Percentiles rank a stretch among this genome's conserved stretches.
Conservation (phyloP, 2,329 filamentous ascomycete species). For the Penicillium sp. region DNA sequence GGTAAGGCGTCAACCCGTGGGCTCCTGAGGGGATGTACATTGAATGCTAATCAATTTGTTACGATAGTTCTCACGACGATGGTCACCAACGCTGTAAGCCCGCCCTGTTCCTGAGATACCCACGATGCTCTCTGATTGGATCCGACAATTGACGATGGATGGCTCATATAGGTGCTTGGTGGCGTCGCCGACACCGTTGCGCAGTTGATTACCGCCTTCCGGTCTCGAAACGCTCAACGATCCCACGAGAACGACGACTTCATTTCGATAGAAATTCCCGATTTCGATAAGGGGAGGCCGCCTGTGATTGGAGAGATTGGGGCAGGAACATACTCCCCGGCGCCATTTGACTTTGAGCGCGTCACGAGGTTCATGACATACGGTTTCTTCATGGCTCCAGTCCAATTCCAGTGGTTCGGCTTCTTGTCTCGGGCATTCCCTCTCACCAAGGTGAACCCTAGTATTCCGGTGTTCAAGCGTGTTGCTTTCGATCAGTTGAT, state of each 20-base stretch:
- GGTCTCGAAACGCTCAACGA: conserved; percentile 64
- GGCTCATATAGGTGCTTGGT: conserved; percentile 69
- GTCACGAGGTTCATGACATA: conserved; percentile 96
- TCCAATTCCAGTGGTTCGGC: conserved; percentile 95
- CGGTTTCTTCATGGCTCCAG: conserved; percentile 91
- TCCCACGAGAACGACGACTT: conserved; percentile 66
- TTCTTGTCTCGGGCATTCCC: conserved; percentile 84
- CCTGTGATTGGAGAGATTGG: conserved; percentile 70
- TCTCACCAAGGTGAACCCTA: conserved; percentile 75
- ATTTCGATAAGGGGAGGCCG: conserved; percentile 81
- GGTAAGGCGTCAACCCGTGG: conserved; percentile 59
- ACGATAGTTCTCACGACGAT: conserved; percentile 88
- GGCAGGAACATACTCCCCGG: conserved; percentile 67
- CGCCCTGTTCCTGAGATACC: background rate
- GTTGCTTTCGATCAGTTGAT: conserved; percentile 91
- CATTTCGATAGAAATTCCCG: conserved; percentile 84
- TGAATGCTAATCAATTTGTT: conserved; percentile 27
- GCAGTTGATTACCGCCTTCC: conserved; percentile 84
- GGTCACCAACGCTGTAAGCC: conserved; percentile 88
- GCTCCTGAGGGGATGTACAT: conserved; percentile 5
- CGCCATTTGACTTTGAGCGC: conserved; percentile 93
- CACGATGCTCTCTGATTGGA: background rate
- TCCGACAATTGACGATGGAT: conserved; percentile 20
- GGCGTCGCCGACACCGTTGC: conserved; percentile 96
- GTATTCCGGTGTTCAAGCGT: conserved; percentile 81